phyloP scores from a whole-genome alignment of 2,329 filamentous ascomycete genomes.

The Lachnum nothofagi region DNA sequence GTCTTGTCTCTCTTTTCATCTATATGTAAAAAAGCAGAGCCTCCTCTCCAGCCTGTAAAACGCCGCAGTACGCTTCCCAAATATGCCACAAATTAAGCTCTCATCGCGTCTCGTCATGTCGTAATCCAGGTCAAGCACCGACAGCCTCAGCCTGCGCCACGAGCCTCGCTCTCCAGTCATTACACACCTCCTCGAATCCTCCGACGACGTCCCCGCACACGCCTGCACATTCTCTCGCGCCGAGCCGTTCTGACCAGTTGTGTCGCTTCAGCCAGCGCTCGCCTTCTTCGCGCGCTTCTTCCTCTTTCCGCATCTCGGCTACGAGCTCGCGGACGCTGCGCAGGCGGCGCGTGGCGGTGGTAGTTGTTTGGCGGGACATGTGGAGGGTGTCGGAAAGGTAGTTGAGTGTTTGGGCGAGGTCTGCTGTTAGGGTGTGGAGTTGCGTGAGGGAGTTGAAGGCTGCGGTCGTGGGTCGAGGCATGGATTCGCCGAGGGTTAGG shows the following conservation, averaged over 20 bases:
- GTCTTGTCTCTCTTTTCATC: not conserved
- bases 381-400: conserved; percentile 87
- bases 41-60: not conserved
- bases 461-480: conserved; percentile 59
- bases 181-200: conserved; percentile 87
- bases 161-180: conserved; percentile 73
- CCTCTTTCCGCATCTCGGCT: conserved; percentile 75
- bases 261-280: conserved; percentile 74
- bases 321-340: conserved; percentile 80
- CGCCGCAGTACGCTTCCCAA: not conserved
- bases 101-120: not conserved
- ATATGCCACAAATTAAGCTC: not conserved
- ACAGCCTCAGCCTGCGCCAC: conserved; percentile 49
- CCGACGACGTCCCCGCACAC: conserved; percentile 84
- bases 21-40: not conserved
- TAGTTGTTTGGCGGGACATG: conserved; percentile 86
- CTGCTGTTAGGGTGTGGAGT: conserved; percentile 65
- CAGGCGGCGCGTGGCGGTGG: conserved; percentile 72
- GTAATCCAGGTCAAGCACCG: conserved; percentile 3
- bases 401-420: conserved; percentile 74
- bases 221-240: conserved; percentile 72
- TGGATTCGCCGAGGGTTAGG: conserved; percentile 56
- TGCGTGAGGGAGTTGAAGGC: conserved; percentile 62
- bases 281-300: conserved; percentile 76
- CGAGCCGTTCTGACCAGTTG: conserved; percentile 74